phyloP scores from a whole-genome alignment of 2,329 filamentous ascomycete species.

The Xylaria sp. region DNA sequence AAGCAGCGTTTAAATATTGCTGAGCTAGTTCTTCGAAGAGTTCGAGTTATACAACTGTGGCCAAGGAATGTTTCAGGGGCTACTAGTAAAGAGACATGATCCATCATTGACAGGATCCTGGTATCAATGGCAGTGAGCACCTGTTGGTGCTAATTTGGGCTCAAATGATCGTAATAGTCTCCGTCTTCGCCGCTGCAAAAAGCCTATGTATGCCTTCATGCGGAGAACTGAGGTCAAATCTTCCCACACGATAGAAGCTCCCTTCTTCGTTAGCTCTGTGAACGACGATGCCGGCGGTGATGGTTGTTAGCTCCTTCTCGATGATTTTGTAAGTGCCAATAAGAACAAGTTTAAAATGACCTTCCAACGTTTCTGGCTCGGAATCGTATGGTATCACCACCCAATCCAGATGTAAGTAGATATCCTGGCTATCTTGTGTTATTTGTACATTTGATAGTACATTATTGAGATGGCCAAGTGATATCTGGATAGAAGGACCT shows the following conservation, averaged over 20 bases:
- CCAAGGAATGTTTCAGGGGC: no score
- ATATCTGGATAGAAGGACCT: conserved; percentile 11
- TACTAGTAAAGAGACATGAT: no score
- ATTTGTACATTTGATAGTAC: not conserved
- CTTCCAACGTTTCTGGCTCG: not conserved
- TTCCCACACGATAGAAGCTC: conserved; percentile 6
- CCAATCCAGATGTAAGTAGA: conserved; percentile 18
- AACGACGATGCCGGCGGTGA: not conserved
- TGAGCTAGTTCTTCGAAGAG: no score
- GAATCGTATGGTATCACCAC: not conserved
- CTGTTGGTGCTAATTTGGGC: not conserved
- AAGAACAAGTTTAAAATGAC: conserved; percentile 9
- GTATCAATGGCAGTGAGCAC: no score
- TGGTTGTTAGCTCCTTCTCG: not conserved
- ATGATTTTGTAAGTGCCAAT: conserved; percentile 6
- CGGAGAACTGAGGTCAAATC: conserved; percentile 17
- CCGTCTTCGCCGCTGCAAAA: not conserved
- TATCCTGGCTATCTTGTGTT: not conserved
- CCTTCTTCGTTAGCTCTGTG: conserved; percentile 10
- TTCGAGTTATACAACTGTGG: no score
- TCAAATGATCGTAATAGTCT: conserved; percentile 11
- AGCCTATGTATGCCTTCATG: not conserved
- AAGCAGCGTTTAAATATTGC: no score
- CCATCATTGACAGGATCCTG: no score
- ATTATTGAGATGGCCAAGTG: not conserved